A percentile compares a stretch with the other conserved stretches of the same genome.
phyloP scores from a whole-genome alignment of 495 filamentous ascomycete species.

The Penicillium cosmopolitanum region DNA sequence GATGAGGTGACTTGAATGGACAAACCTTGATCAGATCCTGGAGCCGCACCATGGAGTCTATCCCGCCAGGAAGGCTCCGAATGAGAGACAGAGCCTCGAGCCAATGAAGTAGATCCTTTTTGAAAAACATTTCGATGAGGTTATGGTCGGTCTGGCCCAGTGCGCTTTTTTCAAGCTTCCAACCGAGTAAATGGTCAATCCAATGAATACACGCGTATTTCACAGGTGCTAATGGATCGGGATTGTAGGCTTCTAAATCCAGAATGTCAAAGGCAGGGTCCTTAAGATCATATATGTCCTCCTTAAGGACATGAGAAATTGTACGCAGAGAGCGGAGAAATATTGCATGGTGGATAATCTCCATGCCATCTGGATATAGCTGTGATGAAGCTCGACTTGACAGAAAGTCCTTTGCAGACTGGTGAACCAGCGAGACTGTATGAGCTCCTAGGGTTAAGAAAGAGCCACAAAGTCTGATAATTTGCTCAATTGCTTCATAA shows the following conservation, averaged over 20 bases:
- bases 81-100: constrained; percentile 1
- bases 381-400: not conserved
- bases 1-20: no score
- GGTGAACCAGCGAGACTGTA: constrained; percentile 42
- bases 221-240: constrained; percentile 1
- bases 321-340: constrained; percentile 31
- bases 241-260: not conserved
- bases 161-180: not conserved
- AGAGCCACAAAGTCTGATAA: constrained; percentile 22
- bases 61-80: not conserved
- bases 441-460: constrained; percentile 24
- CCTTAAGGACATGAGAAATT: constrained; percentile 18
- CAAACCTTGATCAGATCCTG: not conserved
- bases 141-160: not conserved
- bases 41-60: not conserved
- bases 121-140: not conserved
- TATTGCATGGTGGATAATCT: constrained; percentile 28
- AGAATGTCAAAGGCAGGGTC: constrained; percentile 1
- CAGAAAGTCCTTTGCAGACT: constrained; percentile 48
- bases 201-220: constrained; percentile 10
- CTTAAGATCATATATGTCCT: constrained; percentile 26
- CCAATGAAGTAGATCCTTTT: not conserved
- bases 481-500: constrained; percentile 7
- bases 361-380: constrained; percentile 24
- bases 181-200: constrained; percentile 2